Conservation (phyloP, 2,329 filamentous ascomycete genomes). For the Arthroderma uncinatum region DNA sequence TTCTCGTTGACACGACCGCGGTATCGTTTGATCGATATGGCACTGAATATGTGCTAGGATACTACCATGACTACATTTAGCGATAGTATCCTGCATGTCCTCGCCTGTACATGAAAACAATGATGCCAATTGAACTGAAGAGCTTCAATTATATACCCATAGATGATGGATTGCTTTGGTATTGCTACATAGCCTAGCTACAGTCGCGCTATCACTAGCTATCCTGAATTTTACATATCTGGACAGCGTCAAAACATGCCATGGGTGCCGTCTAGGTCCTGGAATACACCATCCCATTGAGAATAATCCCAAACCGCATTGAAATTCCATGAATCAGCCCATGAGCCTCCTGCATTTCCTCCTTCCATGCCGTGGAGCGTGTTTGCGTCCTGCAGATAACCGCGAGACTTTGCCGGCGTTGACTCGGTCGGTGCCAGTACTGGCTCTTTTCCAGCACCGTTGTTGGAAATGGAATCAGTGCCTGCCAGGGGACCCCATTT, state of each 20-base stretch:
- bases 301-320: constrained; percentile 1
- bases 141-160: not conserved
- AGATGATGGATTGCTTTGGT: not conserved
- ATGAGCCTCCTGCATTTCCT: not conserved
- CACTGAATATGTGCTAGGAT: too few relatives aligned
- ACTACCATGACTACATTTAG: too few relatives aligned
- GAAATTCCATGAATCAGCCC: constrained; percentile 5
- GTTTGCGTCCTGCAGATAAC: not conserved
- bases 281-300: constrained; percentile 8
- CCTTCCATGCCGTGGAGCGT: not conserved
- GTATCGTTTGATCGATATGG: too few relatives aligned
- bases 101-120: too few relatives aligned
- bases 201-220: not conserved
- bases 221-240: not conserved
- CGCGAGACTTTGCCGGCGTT: not conserved
- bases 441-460: not conserved
- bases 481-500: constrained; percentile 9
- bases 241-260: not conserved
- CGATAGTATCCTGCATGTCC: too few relatives aligned
- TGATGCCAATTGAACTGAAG: too few relatives aligned
- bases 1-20: too few relatives aligned
- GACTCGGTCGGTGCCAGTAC: not conserved
- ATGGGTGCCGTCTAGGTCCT: constrained; percentile 4
- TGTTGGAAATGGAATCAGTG: not conserved
- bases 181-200: not conserved